Evolutionary conservation across 2,329 filamentous ascomycete genomes (phyloP), one percentile per base, ranked within the genome.

Genomic region (Aulographum hederae): DNA sequence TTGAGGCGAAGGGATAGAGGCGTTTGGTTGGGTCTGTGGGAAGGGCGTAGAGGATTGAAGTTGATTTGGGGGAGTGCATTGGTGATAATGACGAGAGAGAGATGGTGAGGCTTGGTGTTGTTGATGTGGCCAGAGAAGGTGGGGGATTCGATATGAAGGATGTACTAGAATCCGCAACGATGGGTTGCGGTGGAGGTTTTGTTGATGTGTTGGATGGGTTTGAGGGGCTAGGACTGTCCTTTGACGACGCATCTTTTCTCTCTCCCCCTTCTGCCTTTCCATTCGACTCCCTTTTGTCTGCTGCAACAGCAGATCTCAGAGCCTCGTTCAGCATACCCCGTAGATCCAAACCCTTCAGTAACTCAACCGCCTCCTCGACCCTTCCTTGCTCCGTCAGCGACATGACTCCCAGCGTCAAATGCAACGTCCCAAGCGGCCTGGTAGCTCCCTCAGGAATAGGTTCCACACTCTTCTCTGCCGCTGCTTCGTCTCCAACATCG

Each of bases 381-480:
- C 54, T 50, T 28, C 65, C 59, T 3, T 59, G 52, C 2, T 57
- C 60, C 3, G 60, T 53, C 6, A 93, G 64, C 39, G 67, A 76
- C 78, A 94, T 85, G 2, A 91, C 78, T 0, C 84, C 85, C 0
- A 94, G 61, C 0, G 85, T 94, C 3, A 92, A 58, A 52, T 95
- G 86, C 30, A 94, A 53, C 1, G 82, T 84, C 1, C 80, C 79
- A 0, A 80, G 54, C 0, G 82, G 82, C 18, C 84, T 63, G 31
- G 93, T 57, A 2, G 82, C 81, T 33, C 65, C 5, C 13, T 8
- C 10, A 14, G 11, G 27, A 28, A 28, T 32, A 35, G 17, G 20
- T n/a, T 19, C 8, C n/a, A 10, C 14, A 12, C 19, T 17, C n/a
- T 11, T n/a, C 15, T 26, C 17, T n/a, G 12, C 15, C n/a, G 14